Evolutionary conservation across 1,284 basidiomycete genomes (phyloP).

Genomic region (Ganoderma resinaceum): DNA sequence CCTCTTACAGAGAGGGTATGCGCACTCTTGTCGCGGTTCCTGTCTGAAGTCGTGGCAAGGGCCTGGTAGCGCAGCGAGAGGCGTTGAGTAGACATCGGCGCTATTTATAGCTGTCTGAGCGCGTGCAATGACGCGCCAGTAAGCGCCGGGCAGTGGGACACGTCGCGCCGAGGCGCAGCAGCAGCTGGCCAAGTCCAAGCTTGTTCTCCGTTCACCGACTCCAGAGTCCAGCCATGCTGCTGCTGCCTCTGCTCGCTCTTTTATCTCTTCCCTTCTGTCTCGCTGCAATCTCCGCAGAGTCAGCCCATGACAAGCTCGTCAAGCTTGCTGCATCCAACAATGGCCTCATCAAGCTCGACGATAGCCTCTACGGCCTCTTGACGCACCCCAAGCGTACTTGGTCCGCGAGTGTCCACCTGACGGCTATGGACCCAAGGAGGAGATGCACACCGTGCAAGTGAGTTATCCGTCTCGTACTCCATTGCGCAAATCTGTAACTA

Average conservation of each 20-base stretch:
- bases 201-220: constrained; percentile 15
- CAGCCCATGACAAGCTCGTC: constrained; percentile 59
- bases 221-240: constrained; percentile 45
- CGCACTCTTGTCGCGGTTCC: not conserved
- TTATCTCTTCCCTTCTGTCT: constrained; percentile 53
- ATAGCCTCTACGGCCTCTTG: constrained; percentile 78
- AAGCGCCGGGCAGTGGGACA: constrained; percentile 20
- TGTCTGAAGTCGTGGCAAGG: not conserved
- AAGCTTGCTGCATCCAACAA: constrained; percentile 72
- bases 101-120: not conserved
- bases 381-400: constrained; percentile 80
- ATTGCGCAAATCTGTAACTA: not conserved
- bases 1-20: not conserved
- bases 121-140: not conserved
- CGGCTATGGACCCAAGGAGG: constrained; percentile 81
- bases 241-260: constrained; percentile 50
- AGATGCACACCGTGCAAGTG: constrained; percentile 86
- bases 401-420: constrained; percentile 85
- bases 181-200: constrained; percentile 17
- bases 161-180: constrained; percentile 32
- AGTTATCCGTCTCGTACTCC: constrained; percentile 27
- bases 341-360: constrained; percentile 84
- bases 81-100: not conserved
- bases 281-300: constrained; percentile 45
- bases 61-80: too few relatives aligned